Evolutionary conservation across 805 yeast genomes (phyloP), one percentile per base, ranked within the genome.

Genomic region (Debaryomyces maramus): DNA sequence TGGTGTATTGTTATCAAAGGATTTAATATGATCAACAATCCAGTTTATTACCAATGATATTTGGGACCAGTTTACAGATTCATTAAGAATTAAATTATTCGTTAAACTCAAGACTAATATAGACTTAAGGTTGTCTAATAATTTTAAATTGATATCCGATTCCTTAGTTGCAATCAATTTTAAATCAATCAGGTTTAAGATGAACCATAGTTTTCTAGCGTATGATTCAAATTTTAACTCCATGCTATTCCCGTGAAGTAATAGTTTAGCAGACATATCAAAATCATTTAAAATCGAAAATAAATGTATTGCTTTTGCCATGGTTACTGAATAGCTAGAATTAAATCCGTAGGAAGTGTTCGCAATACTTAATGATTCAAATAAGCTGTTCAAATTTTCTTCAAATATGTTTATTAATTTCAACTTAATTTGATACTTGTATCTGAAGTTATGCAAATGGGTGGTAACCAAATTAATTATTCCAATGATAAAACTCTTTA

Each of bases 211-310:
- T 42, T 58, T 63, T 34, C 65, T 47, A 18, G 63, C 54, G 13
- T 48, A 45, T 18, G 58, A 51, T 34, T 66, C 72, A 23, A 69
- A 55, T 22, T 50, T 55, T 15, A 65, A 52, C 32, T 52, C 56
- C 34, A 46, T 40, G 15, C 45, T 47, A 6, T 48, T 40, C 5
- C 56, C 37, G 35, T 54, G 53, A 3, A 62, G 38, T n/a, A 52
- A 48, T 29, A 67, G 45, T 38, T 61, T 64, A 15, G 46, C 37
- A 8, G 63, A 43, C 9, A 67, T 46, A 32, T 66, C 72, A 42
- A 59, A 58, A 46, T 67, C 72, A 40, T 63, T 64, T 13, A 67
- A 40, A 6, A 67, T 59, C 4, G 70, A 52, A 40, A 58, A 67
- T n/a, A 65, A 46, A 39, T 68, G 70, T 2, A 55, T 53, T 1